These are phyloP conservation scores for Stenocarpella maydis DNA, from an alignment of 2,329 filamentous ascomycete genomes.

Conservation along the genomic window DNA sequence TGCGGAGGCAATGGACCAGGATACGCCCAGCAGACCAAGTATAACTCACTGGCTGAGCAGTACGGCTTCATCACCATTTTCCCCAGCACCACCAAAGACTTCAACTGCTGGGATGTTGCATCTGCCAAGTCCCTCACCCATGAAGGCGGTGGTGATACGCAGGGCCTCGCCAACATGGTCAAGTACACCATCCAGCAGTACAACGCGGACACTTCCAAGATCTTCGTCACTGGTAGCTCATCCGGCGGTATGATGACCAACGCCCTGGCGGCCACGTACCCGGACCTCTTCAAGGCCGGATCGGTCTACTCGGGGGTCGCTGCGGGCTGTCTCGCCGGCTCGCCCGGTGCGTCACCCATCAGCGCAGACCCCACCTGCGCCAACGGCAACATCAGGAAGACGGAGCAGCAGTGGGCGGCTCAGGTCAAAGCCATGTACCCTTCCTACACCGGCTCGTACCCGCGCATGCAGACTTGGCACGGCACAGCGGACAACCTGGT, in stretches of 20 bases:
- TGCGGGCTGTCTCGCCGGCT: constrained; percentile 50
- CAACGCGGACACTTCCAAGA: constrained; percentile 49
- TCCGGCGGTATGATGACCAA: constrained; percentile 57
- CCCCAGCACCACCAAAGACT: constrained; percentile 47
- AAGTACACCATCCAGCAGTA: constrained; percentile 51
- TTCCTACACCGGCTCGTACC: constrained; percentile 41
- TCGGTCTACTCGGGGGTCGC: constrained; percentile 53
- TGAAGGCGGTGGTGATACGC: constrained; percentile 58
- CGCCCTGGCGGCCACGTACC: constrained; percentile 53
- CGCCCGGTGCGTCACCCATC: constrained; percentile 27
- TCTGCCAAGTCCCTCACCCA: constrained; percentile 55
- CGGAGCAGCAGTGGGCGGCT: constrained; percentile 40
- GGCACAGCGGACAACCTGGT: constrained; percentile 42
- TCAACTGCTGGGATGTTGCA: constrained; percentile 62
- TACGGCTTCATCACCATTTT: constrained; percentile 54
- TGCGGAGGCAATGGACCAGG: constrained; percentile 55
- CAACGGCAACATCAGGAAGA: constrained; percentile 38
- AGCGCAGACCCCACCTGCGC: constrained; percentile 42
- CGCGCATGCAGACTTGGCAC: constrained; percentile 44
- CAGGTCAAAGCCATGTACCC: constrained; percentile 42
- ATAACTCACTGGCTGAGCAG: constrained; percentile 49
- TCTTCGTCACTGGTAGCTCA: constrained; percentile 53
- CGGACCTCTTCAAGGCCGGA: constrained; percentile 53
- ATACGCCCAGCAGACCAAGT: constrained; percentile 51
- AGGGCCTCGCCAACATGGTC: constrained; percentile 54